phyloP scores from a whole-genome alignment of 2,329 filamentous ascomycete genomes.

The Neobulgaria alba region DNA sequence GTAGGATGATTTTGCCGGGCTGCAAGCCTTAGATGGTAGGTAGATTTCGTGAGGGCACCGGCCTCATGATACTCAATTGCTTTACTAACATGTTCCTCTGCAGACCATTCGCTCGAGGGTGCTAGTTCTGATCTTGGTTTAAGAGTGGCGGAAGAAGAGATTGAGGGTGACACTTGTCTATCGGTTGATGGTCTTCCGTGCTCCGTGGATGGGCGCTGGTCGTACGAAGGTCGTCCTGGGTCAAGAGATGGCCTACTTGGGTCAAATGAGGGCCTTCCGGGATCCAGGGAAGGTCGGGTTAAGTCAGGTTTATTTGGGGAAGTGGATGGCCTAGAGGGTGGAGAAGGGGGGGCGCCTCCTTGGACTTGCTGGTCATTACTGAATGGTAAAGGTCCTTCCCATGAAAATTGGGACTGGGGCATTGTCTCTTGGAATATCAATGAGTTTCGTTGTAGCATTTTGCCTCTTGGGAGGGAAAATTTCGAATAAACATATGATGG shows the following conservation, averaged over 20 bases:
- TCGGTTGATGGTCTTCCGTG: constrained; percentile 39
- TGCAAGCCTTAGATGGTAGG: constrained; percentile 87
- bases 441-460: constrained; percentile 63
- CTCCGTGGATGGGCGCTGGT: constrained; percentile 39
- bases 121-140: constrained; percentile 38
- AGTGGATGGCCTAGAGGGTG: constrained; percentile 51
- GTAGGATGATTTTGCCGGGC: constrained; percentile 80
- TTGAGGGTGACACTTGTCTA: constrained; percentile 22
- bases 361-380: constrained; percentile 37
- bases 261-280: constrained; percentile 41
- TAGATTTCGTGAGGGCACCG: constrained; percentile 84
- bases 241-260: constrained; percentile 39
- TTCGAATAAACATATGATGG: constrained; percentile 82
- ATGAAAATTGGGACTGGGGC: constrained; percentile 47
- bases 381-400: constrained; percentile 46
- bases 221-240: constrained; percentile 40
- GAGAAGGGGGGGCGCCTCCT: constrained; percentile 48
- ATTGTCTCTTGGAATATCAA: constrained; percentile 47
- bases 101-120: constrained; percentile 58
- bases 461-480: constrained; percentile 74
- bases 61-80: constrained; percentile 85
- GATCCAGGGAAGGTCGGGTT: constrained; percentile 39
- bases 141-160: constrained; percentile 26
- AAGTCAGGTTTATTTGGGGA: constrained; percentile 32
- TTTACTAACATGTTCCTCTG: constrained; percentile 83